Base-by-base conservation (phyloP, 345 rosid genomes). In the Heritiera littoralis region DNA sequence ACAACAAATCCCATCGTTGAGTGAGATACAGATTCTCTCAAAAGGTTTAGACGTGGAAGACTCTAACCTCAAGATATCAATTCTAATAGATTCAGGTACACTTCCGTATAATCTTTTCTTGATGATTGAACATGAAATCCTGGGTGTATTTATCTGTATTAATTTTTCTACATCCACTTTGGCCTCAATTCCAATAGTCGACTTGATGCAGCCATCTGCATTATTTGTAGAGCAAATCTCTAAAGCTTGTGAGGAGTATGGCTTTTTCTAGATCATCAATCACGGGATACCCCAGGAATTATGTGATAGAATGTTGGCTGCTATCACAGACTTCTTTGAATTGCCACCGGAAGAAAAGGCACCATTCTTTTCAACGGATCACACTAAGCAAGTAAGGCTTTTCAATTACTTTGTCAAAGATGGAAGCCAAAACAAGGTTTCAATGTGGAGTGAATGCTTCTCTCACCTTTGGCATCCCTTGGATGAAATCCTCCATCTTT, bases 371-470 rank as follows among this genome's bases (percentile, higher is more conserved):
- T 54, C 80, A 2, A 65, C 77, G n/a, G 74, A 81, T 64, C 12
- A 3, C n/a, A 40, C 80, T 63, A 73, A 55, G 74, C 74, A 52
- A 46, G 74, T 81, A 5, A 81, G 20, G 38, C 66, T 81, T 65
- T 14, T 63, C 66, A 77, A 72, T 63, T 77, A n/a, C 52, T 55
- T 12, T 55, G 48, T 77, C n/a, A 54, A 52, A 40, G 63, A 52
- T 32, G 61, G 77, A 23, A 40, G 30, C 35, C 51, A 72, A 54
- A 76, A 77, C 43, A 72, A 81, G 74, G 77, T 81, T 32, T n/a
- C 14, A 0, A 77, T 77, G 80, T 77, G 80, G 84, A 77, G 84
- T 72, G 80, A 77, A 65, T 28, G 69, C 78, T 81, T 81, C 43
- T 3, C 9, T 65, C 78, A 72, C n/a, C 84, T 55, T 12, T 77